Evolutionary conservation across 2,329 filamentous ascomycete genomes (phyloP).

Genomic region (Pseudodiploospora longispora): DNA sequence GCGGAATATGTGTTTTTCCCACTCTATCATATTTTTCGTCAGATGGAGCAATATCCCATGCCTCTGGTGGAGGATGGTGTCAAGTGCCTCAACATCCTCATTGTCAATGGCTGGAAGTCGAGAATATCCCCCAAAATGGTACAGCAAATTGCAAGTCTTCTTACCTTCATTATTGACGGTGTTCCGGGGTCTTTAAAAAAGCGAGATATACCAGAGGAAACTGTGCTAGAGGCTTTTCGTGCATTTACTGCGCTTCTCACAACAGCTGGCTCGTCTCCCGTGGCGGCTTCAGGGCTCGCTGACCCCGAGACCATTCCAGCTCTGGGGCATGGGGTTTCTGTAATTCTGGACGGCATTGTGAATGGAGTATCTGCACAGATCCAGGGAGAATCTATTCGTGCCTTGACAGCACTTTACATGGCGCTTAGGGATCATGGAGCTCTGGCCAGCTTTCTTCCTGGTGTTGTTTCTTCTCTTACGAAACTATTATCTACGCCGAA

Average conservation of each 20-base stretch:
- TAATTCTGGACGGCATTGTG: conserved; percentile 66
- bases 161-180: conserved; percentile 74
- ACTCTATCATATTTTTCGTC: conserved; percentile 75
- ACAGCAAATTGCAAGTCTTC: conserved; percentile 76
- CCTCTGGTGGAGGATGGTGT: conserved; percentile 68
- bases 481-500: conserved; percentile 65
- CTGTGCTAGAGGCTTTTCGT: conserved; percentile 60
- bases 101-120: conserved; percentile 70
- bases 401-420: conserved; percentile 53
- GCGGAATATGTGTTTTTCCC: conserved; percentile 96
- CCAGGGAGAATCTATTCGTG: conserved; percentile 60
- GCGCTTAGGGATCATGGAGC: conserved; percentile 65
- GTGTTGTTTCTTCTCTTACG: conserved; percentile 73
- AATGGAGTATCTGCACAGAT: conserved; percentile 58
- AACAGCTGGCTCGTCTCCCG: conserved; percentile 44
- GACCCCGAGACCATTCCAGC: conserved; percentile 61
- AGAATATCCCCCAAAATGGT: conserved; percentile 64
- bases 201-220: conserved; percentile 58
- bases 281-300: conserved; percentile 41
- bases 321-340: conserved; percentile 73
- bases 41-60: conserved; percentile 63
- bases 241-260: conserved; percentile 61
- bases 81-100: conserved; percentile 64
- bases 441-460: conserved; percentile 78
- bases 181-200: conserved; percentile 46